Conservation (phyloP, 768 basidiomycete species). For the Xerocomellus intermedius region DNA sequence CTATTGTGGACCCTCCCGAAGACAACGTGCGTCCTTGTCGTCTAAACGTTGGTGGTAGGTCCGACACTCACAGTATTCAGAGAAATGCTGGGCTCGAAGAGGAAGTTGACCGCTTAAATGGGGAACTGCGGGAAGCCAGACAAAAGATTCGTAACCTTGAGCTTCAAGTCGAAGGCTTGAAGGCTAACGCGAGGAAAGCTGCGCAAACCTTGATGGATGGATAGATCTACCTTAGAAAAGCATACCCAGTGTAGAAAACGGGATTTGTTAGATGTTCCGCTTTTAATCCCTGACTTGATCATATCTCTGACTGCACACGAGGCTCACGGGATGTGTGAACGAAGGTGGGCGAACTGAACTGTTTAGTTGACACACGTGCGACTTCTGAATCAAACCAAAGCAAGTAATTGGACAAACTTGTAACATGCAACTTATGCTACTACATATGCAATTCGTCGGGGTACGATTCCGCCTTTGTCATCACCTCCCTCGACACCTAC, state of each 20-base stretch:
- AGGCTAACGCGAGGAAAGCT: constrained; percentile 74
- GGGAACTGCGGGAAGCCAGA: constrained; percentile 74
- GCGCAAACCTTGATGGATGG: constrained; percentile 55
- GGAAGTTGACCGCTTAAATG: constrained; percentile 62
- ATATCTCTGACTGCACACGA: not conserved
- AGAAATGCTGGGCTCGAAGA: constrained; percentile 34
- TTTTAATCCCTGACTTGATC: not conserved
- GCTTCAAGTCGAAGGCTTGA: constrained; percentile 73
- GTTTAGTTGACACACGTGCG: constrained; percentile 17
- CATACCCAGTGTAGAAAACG: constrained; percentile 1
- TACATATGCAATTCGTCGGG: too few relatives aligned
- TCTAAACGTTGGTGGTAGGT: not conserved
- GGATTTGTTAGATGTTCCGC: not conserved
- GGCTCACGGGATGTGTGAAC: not conserved
- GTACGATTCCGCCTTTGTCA: not conserved
- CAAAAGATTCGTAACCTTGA: constrained; percentile 83
- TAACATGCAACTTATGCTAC: too few relatives aligned
- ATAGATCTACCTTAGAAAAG: constrained; percentile 7
- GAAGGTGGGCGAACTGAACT: too few relatives aligned
- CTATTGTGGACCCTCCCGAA: constrained; percentile 1
- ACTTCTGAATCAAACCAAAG: not conserved
- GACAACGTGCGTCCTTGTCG: constrained; percentile 32
- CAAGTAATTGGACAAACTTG: too few relatives aligned
- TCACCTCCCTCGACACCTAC: not conserved
- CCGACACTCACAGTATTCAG: constrained; percentile 4